Evolutionary conservation across 1,284 basidiomycete species (phyloP).

Genomic region (Austroboletus niveus): DNA sequence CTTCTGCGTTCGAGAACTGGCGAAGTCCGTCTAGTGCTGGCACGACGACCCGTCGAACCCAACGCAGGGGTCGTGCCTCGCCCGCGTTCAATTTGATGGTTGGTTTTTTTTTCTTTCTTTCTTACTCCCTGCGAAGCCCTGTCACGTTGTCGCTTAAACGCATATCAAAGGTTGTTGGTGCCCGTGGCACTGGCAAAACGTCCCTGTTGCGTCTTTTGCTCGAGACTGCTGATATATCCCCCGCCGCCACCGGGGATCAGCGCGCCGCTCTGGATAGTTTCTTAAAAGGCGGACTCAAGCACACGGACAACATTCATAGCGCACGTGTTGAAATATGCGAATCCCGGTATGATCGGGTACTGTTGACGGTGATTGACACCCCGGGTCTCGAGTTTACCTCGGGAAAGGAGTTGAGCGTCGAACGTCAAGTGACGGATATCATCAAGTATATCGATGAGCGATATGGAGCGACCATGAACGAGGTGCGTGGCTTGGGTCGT

Average conservation of each 20-base stretch:
- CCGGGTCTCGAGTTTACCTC: constrained; percentile 73
- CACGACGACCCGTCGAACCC: constrained; percentile 49
- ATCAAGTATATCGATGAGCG: constrained; percentile 75
- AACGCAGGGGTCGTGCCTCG: constrained; percentile 59
- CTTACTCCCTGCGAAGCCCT: background rate
- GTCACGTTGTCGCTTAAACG: constrained; percentile 3
- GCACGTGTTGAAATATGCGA: constrained; percentile 77
- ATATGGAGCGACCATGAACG: constrained; percentile 79
- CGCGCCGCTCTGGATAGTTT: constrained; percentile 59
- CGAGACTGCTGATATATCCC: constrained; percentile 75
- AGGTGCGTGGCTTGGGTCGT: constrained; percentile 46
- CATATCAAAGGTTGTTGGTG: constrained; percentile 62
- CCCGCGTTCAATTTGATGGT: constrained; percentile 86
- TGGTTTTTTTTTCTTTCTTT: constrained; percentile 4
- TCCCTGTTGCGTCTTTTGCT: constrained; percentile 66
- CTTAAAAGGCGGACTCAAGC: constrained; percentile 52
- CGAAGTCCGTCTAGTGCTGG: constrained; percentile 39
- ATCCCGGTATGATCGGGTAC: constrained; percentile 69
- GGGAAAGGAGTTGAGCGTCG: constrained; percentile 70
- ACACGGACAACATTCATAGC: constrained; percentile 59
- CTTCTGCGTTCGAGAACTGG: constrained; percentile 55
- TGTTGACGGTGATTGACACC: constrained; percentile 77
- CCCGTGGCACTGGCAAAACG: constrained; percentile 77
- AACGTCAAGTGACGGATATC: constrained; percentile 67
- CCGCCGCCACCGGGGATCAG: constrained; percentile 67